Evolutionary conservation across 2,329 filamentous ascomycete species (phyloP).

Genomic region (Ophiocordyceps camponoti-floridani): DNA sequence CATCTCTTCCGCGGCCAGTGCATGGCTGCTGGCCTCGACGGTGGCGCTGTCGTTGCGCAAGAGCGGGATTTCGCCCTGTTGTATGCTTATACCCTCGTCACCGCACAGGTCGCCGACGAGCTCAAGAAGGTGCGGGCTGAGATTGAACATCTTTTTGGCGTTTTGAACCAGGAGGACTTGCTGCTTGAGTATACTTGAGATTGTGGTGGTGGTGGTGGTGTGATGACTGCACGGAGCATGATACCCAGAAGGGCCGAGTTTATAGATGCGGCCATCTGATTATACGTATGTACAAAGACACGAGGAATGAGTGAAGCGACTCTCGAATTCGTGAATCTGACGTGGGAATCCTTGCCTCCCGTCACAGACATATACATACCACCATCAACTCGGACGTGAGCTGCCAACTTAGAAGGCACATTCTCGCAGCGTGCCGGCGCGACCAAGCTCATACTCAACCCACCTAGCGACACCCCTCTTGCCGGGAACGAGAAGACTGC

Average conservation of each 20-base stretch:
- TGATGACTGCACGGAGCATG: neutral
- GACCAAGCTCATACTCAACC: constrained; percentile 69
- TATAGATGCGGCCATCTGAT: too few relatives aligned
- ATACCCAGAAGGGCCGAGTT: too few relatives aligned
- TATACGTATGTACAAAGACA: too few relatives aligned
- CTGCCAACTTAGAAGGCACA: constrained; percentile 28
- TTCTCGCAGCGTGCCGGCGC: constrained; percentile 44
- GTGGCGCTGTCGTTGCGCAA: neutral
- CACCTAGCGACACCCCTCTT: constrained; percentile 56
- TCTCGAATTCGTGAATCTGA: too few relatives aligned
- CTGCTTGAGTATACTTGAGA: constrained; percentile 27
- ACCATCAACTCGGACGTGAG: too few relatives aligned
- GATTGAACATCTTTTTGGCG: constrained; percentile 44
- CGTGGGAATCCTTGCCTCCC: too few relatives aligned
- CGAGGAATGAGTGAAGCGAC: too few relatives aligned
- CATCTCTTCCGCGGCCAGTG: constrained; percentile 50
- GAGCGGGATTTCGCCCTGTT: constrained; percentile 79
- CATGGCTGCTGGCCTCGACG: constrained; percentile 2
- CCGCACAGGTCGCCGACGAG: constrained; percentile 47
- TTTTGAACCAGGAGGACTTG: constrained; percentile 40
- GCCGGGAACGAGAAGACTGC: constrained; percentile 52
- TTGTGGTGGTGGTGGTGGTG: too few relatives aligned
- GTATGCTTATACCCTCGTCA: constrained; percentile 72
- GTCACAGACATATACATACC: too few relatives aligned
- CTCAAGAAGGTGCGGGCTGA: constrained; percentile 40